Base-by-base conservation (phyloP, 345 rosid species). In the Camelina neglecta region DNA sequence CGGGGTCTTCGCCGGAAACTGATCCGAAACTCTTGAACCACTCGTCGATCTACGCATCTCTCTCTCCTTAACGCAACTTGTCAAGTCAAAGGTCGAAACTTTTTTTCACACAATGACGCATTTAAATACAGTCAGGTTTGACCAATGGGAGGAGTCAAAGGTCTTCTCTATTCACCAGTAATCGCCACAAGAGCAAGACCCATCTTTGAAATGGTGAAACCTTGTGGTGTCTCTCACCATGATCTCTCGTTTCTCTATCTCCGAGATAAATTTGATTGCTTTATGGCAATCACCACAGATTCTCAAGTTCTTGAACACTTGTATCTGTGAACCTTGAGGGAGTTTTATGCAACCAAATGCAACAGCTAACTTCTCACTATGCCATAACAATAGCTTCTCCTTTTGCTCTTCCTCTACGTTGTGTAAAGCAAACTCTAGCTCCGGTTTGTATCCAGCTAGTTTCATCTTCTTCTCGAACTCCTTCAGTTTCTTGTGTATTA, bases 251-350 rank as follows among this genome's bases (percentile, higher is more conserved):
- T 56, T 79, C 83, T 90, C 98, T 12, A 88, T 77, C 31, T 82
- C 86, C 9, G 98, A 93, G 57, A 93, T 80, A 39, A 74, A 84
- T 75, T 91, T 90, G 45, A 78, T 82, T 47, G 90, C 93, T 50
- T 59, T 63, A 64, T 93, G 98, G 67, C 97, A 90, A 75, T 93
- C 98, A 57, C 93, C 91, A 35, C 96, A 93, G 1, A 90, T 83
- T 82, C 97, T 85, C 84, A 93, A 71, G 85, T 93, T 93, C 80
- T 93, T 93, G 75, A 93, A 93, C 51, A 91, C 87, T 64, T 91
- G 84, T 65, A 91, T 86, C 0, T 79, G 83, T 20, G 76, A 58
- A 31, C 78, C 80, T 15, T 16, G 16, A 1, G 93, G 89, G 67
- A 87, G 69, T n/a, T 83, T 87, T 21, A 93, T 48, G 16, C 91